Base-by-base conservation (phyloP, 805 yeast species). In the Candida parachauliodes region DNA sequence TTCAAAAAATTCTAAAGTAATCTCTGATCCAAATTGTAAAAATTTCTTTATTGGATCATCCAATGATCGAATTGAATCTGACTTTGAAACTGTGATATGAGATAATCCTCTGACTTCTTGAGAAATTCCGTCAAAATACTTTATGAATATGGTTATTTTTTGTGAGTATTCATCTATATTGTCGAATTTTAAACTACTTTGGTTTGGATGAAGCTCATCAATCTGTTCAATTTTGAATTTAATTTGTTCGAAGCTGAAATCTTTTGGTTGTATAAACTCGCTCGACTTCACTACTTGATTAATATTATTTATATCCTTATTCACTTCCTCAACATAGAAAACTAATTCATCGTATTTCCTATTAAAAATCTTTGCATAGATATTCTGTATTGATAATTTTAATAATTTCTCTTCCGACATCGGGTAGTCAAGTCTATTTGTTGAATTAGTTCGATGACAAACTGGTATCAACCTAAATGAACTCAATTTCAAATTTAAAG, bases 101-200 rank as follows among this genome's bases (percentile, higher is more conserved):
- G 85, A 74, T 14, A 83, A 59, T 1, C 95, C 95, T n/a, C 55
- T 59, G n/a, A 87, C 54, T 4, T 66, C 55, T 52, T 79, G 83
- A 0, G 59, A 48, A 3, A 54, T 52, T 1, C 69, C 71, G 51
- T 88, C 89, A 59, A 83, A 88, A 44, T 71, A 70, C 56, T 88
- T 88, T 35, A 88, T 48, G 47, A 82, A 77, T 8, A 62, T 36
- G 45, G 62, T 46, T 5, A 59, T 54, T 29, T 51, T 40, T 21
- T 39, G 39, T 10, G 46, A 48, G 32, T 49, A 44, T n/a, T 55
- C 56, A 20, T 21, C 29, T 22, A 50, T 43, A 23, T 48, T 40
- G 18, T 43, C 32, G 24, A 47, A 44, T 10, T 45, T 43, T 32
- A 39, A 31, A 20, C 8, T 3, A 18, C 32, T 16, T 24, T 32